These are phyloP conservation scores for Penicillium waksmanii DNA, from an alignment of 495 filamentous ascomycete species.

Conservation along the genomic window DNA sequence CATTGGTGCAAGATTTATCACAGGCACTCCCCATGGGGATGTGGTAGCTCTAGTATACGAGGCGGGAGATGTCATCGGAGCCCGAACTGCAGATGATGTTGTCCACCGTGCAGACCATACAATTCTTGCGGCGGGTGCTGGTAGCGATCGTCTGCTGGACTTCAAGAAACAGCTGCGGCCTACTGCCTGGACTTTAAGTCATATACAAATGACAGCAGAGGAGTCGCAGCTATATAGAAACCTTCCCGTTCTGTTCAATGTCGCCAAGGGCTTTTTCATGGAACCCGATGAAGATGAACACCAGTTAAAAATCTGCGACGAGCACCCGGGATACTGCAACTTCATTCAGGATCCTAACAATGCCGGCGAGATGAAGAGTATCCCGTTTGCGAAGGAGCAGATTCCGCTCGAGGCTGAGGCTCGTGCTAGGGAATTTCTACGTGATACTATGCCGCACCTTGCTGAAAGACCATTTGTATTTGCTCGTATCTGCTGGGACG, in stretches of 20 bases:
- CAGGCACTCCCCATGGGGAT: slow-evolving; percentile 40
- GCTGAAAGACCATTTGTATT: slow-evolving; percentile 49
- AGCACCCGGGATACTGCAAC: slow-evolving; percentile 60
- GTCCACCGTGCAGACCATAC: slow-evolving; percentile 40
- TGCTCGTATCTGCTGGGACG: slow-evolving; percentile 58
- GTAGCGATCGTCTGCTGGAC: slow-evolving; percentile 50
- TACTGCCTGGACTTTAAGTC: slow-evolving; percentile 56
- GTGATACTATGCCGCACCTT: slow-evolving; percentile 56
- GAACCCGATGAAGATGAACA: slow-evolving; percentile 54
- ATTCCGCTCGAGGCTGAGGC: slow-evolving; percentile 51
- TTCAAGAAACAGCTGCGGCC: slow-evolving; percentile 57
- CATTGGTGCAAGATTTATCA: slow-evolving; percentile 50
- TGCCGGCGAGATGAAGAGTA: slow-evolving; percentile 31
- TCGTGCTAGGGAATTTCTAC: slow-evolving; percentile 45
- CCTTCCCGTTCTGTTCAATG: slow-evolving; percentile 56
- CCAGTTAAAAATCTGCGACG: slow-evolving; percentile 60
- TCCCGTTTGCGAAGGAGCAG: slow-evolving; percentile 52
- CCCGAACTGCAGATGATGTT: slow-evolving; percentile 38
- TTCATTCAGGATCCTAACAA: slow-evolving; percentile 29
- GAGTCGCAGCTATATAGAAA: slow-evolving; percentile 47
- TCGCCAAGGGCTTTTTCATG: slow-evolving; percentile 59
- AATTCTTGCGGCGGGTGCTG: slow-evolving; percentile 54
- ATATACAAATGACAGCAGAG: slow-evolving; percentile 50
- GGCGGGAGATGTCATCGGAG: slow-evolving; percentile 39
- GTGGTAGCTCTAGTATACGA: slow-evolving; percentile 40